A percentile compares a stretch with the other conserved stretches of the same genome.
Evolutionary conservation across 2,329 filamentous ascomycete species (phyloP).

Genomic region (Ophiostoma piceae): DNA sequence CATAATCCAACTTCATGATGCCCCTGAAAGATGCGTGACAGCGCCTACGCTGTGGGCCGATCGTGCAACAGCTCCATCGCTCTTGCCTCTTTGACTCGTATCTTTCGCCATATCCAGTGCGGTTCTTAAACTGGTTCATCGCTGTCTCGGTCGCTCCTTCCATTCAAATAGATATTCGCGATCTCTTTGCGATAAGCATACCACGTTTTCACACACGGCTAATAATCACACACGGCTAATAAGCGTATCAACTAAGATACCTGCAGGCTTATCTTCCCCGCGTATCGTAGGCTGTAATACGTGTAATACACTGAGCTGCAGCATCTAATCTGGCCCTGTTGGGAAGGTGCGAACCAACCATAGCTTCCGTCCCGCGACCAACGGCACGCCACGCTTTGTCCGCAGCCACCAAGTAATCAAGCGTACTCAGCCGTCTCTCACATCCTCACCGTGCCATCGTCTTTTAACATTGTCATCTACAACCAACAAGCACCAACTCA

Average conservation of each 20-base stretch:
- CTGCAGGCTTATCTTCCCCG: neutral
- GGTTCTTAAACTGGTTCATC: neutral
- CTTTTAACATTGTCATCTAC: neutral
- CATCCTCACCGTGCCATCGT: neutral
- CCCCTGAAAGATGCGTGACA: neutral
- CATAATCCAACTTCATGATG: neutral
- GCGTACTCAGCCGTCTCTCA: neutral
- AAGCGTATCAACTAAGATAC: neutral
- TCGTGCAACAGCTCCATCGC: conserved; percentile 4
- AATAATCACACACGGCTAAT: neutral
- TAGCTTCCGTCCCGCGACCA: neutral
- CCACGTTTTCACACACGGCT: neutral
- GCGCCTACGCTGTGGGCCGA: conserved; percentile 1
- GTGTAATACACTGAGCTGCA: neutral
- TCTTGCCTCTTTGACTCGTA: neutral
- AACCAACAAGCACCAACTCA: neutral
- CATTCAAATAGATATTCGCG: neutral
- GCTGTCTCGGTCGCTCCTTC: conserved; percentile 7
- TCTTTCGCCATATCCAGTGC: neutral
- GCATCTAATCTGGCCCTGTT: neutral
- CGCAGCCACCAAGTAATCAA: neutral
- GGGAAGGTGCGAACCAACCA: conserved; percentile 11
- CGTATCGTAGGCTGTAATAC: neutral
- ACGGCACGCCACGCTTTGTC: neutral
- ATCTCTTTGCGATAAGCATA: neutral